Evolutionary conservation across 306 rosid species (phyloP), one percentile per base, ranked within the genome.

Genomic region (Acacia crassicarpa): DNA sequence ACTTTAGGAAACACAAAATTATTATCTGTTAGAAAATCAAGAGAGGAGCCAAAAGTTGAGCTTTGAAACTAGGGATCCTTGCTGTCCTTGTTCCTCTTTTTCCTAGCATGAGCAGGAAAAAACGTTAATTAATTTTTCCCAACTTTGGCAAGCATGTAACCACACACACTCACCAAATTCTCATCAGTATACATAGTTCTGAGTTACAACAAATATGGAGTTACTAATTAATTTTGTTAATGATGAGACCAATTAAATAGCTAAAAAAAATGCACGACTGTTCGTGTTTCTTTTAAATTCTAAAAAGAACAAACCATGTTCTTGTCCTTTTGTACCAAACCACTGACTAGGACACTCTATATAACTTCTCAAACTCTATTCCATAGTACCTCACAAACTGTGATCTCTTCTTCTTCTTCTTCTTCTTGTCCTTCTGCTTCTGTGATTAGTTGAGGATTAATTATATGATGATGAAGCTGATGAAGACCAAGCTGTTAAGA

Each of bases 21-120:
- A 30, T 63, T 14, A 15, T 63, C 2, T 2, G 40, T 25, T 13
- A 71, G 8, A 71, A 71, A 71, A 15, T 35, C 22, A 71, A 14
- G 45, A 45, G 25, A 78, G 68, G 56, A n/a, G 48, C 63, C 80
- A 70, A 77, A 81, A 71, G 45, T 81, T 81, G 87, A 65, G 61
- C 58, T 70, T 81, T 53, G 10, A 62, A 65, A 67, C 79, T 56
- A 63, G 9, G 14, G 49, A 61, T 72, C 67, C 51, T 72, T 79
- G 23, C 40, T 69, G 27, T 41, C 40, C 40, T 6, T 83, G 86
- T 65, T 65, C 78, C 79, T 79, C 86, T 81, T 87, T 87, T 84
- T 81, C 85, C 87, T 62, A 40, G 46, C 73, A 25, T 74, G 17
- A 16, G 13, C 41, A 67, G 10, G 25, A 67, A 19, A 68, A 68